Conservation (phyloP, 75 land plant species). For the Sequoia sempervirens region DNA sequence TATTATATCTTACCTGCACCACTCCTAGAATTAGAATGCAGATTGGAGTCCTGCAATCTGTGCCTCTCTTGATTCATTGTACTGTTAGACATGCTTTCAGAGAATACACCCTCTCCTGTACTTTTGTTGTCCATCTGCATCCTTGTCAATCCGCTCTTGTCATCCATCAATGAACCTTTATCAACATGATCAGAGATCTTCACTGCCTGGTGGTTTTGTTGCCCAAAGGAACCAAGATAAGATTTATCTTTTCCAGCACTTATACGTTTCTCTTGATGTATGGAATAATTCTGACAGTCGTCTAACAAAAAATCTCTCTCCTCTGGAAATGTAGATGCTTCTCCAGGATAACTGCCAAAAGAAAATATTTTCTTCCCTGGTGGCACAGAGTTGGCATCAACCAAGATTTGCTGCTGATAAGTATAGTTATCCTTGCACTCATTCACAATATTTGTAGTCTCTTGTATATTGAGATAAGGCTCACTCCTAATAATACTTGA, state of each 20-base stretch:
- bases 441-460: not conserved
- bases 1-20: not conserved
- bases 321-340: not conserved
- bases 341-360: not conserved
- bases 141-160: not conserved
- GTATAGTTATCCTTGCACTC: not conserved
- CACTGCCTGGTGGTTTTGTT: constrained; percentile 2
- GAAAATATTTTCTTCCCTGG: constrained; percentile 1
- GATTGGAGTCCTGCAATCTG: constrained; percentile 3
- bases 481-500: not conserved
- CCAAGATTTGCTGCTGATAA: not conserved
- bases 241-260: constrained; percentile 1
- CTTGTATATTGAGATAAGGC: not conserved
- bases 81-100: not conserved
- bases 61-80: not conserved
- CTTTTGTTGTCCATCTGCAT: not conserved
- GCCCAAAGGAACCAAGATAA: constrained; percentile 5
- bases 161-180: constrained; percentile 8
- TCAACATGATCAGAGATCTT: not conserved
- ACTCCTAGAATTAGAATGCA: constrained; percentile 2
- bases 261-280: not conserved
- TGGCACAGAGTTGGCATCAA: not conserved
- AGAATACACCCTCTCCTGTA: not conserved
- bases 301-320: not conserved
- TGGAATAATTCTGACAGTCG: not conserved